These are phyloP conservation scores for Torulaspora delbrueckii DNA, from an alignment of 805 yeast genomes.

Conservation along the genomic window DNA sequence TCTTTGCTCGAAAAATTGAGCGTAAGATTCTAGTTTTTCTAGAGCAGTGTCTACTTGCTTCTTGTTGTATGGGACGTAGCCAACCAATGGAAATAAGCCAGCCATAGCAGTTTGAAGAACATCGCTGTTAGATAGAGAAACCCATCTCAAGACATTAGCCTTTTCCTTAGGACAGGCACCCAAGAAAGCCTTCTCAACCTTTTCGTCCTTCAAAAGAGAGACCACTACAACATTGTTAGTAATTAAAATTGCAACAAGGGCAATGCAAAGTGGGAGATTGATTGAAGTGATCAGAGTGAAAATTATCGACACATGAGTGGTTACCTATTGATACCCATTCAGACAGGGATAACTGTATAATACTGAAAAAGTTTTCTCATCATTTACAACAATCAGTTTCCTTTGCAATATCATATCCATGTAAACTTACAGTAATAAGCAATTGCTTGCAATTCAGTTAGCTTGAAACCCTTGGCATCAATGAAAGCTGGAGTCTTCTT, in stretches of 20 bases:
- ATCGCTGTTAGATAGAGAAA: conserved; percentile 71
- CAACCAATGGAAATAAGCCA: conserved; percentile 54
- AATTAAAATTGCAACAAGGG: neutral
- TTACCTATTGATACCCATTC: conserved; percentile 34
- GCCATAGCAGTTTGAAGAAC: conserved; percentile 43
- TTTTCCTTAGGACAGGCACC: conserved; percentile 64
- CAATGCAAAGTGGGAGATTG: neutral
- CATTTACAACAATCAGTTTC: conserved; percentile 16
- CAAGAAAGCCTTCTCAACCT: conserved; percentile 39
- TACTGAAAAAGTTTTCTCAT: conserved; percentile 31
- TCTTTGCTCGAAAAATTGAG: conserved; percentile 50
- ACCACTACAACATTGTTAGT: conserved; percentile 25
- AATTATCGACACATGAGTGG: conserved; percentile 33
- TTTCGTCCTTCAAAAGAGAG: conserved; percentile 36
- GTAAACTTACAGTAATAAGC: conserved; percentile 41
- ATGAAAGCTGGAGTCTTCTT: conserved; percentile 61
- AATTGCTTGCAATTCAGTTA: conserved; percentile 65
- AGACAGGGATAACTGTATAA: conserved; percentile 39
- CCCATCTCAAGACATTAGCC: conserved; percentile 64
- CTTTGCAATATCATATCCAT: neutral
- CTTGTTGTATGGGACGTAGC: conserved; percentile 75
- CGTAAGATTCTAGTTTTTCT: conserved; percentile 38
- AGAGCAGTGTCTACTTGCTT: conserved; percentile 48
- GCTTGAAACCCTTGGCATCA: conserved; percentile 70
- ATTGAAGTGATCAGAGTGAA: conserved; percentile 25